These are phyloP conservation scores for Talaromyces ruber DNA, from an alignment of 495 filamentous ascomycete genomes.

Conservation along the genomic window DNA sequence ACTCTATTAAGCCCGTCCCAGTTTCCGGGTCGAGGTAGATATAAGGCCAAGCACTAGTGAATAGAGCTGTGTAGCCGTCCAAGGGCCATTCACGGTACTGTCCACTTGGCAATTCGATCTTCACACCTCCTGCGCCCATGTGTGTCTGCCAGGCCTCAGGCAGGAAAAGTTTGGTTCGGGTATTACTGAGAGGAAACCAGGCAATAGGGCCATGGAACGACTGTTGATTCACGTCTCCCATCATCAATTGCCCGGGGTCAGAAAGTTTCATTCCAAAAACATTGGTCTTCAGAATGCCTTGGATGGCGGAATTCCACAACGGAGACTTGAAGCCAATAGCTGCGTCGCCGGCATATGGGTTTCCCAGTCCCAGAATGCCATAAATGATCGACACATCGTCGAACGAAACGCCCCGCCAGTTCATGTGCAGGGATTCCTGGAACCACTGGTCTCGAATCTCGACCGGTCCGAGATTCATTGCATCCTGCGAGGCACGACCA, in stretches of 20 bases:
- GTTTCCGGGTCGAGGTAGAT: background rate
- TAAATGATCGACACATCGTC: background rate
- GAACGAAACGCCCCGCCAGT: conserved; percentile 1
- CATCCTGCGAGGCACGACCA: conserved; percentile 1
- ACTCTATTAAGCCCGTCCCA: background rate
- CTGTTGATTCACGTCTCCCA: conserved; percentile 1
- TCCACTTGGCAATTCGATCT: conserved; percentile 3
- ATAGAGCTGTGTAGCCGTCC: background rate
- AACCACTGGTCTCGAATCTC: conserved; percentile 5
- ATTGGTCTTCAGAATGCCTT: conserved; percentile 1
- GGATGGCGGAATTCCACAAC: background rate
- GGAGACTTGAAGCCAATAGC: background rate
- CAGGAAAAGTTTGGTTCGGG: background rate
- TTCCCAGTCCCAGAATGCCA: conserved; percentile 4
- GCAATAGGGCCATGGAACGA: background rate
- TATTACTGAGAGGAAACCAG: conserved; percentile 4
- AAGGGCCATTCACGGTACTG: background rate
- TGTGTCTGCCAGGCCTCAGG: conserved; percentile 2
- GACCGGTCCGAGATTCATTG: conserved; percentile 1
- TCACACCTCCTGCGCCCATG: background rate
- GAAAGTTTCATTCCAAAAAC: conserved; percentile 3
- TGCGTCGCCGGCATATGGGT: background rate
- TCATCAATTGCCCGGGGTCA: background rate
- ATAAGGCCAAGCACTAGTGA: background rate
- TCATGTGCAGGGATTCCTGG: background rate